These are phyloP conservation scores for Pythium dissimile DNA, from an alignment of 352 stramenopile genomes.

Conservation along the genomic window DNA sequence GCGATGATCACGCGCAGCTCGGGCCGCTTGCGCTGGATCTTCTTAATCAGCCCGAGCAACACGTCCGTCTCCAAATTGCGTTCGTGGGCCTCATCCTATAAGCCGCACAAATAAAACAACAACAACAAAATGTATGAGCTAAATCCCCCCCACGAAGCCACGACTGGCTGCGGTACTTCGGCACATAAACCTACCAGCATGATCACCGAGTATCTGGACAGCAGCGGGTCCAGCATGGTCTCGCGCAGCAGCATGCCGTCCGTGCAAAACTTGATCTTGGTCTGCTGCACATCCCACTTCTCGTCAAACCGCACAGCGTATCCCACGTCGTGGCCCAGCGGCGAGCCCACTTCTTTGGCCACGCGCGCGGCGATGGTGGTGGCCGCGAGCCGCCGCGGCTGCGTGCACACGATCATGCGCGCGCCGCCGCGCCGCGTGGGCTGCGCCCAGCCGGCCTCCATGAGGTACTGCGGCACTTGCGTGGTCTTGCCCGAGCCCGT, in stretches of 20 bases:
- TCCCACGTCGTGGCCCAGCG: conserved; percentile 92
- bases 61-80: conserved; percentile 92
- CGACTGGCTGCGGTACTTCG: too few relatives aligned
- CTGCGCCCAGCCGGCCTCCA: conserved; percentile 86
- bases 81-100: conserved; percentile 93
- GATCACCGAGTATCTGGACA: conserved; percentile 77
- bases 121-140: neutral
- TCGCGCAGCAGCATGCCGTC: conserved; percentile 99
- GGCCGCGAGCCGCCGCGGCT: conserved; percentile 95
- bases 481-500: conserved; percentile 93
- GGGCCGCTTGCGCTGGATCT: conserved; percentile 88
- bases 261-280: conserved; percentile 99
- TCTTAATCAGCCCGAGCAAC: conserved; percentile 94
- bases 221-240: conserved; percentile 76
- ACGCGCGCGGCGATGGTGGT: conserved; percentile 98
- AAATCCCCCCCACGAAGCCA: neutral
- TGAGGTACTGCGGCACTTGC: conserved; percentile 91
- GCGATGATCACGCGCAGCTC: conserved; percentile 88
- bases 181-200: conserved; percentile 76
- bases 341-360: conserved; percentile 95
- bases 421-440: conserved; percentile 1
- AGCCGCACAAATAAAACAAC: neutral
- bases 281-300: conserved; percentile 78
- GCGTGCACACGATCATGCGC: conserved; percentile 85
- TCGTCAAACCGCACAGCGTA: conserved; percentile 99